Evolutionary conservation across 1,284 basidiomycete genomes (phyloP).

Genomic region (Trichosporon asahii): DNA sequence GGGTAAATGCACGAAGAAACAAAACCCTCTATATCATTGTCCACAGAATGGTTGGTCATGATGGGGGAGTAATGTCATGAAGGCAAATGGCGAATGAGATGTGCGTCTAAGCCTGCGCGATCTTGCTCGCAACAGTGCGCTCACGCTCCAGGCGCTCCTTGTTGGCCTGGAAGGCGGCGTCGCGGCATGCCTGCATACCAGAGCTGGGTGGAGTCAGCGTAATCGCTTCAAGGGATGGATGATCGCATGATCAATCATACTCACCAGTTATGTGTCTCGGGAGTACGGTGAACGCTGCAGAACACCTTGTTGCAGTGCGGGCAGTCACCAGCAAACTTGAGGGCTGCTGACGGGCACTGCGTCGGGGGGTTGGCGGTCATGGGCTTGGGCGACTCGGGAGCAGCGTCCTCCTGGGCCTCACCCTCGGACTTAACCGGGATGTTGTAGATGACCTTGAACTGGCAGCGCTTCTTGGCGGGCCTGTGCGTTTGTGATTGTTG

Average conservation of each 20-base stretch:
- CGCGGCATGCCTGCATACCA: constrained; percentile 51
- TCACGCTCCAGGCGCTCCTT: constrained; percentile 52
- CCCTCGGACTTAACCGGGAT: constrained; percentile 32
- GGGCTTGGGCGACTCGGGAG: constrained; percentile 26
- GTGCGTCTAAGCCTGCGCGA: constrained; percentile 46
- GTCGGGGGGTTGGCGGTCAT: constrained; percentile 47
- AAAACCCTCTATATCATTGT: constrained; percentile 22
- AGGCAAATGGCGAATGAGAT: not conserved
- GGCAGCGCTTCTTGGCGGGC: constrained; percentile 52
- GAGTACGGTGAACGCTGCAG: constrained; percentile 51
- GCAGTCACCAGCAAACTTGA: constrained; percentile 52
- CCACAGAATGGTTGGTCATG: constrained; percentile 14
- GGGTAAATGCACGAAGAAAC: constrained; percentile 10
- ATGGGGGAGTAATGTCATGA: constrained; percentile 8
- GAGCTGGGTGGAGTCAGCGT: constrained; percentile 33
- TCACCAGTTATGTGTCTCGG: constrained; percentile 53
- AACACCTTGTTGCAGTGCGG: constrained; percentile 52
- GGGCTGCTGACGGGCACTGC: constrained; percentile 50
- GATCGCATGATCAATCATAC: constrained; percentile 21
- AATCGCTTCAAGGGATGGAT: not conserved
- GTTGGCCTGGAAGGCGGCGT: constrained; percentile 54
- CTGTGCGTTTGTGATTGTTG: constrained; percentile 26
- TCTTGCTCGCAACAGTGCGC: constrained; percentile 51
- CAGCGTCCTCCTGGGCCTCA: constrained; percentile 19
- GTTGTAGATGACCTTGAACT: constrained; percentile 51